These are phyloP conservation scores for Dactylellina drechsleri DNA, from an alignment of 2,329 filamentous ascomycete genomes.

Conservation along the genomic window DNA sequence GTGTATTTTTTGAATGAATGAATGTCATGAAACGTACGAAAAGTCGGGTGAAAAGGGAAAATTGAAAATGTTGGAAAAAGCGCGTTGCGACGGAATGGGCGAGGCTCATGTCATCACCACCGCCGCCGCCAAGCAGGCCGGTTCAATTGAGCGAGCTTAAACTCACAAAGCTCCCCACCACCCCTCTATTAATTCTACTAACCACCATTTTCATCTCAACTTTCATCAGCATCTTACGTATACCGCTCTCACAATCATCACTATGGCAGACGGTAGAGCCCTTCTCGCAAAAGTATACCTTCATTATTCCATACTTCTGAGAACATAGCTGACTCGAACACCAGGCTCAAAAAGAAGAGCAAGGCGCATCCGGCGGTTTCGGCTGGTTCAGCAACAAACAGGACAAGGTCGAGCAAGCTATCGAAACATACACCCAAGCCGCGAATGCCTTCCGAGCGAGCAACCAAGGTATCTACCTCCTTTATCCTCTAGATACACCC, in stretches of 20 bases:
- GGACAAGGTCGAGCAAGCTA: slow-evolving; percentile 90
- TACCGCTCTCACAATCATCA: slow-evolving; percentile 3
- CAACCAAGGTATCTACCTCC: slow-evolving; percentile 78
- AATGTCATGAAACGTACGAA: neutral
- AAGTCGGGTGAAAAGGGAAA: neutral
- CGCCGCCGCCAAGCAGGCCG: slow-evolving; percentile 5
- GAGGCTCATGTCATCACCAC: slow-evolving; percentile 40
- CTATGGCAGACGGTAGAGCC: slow-evolving; percentile 59
- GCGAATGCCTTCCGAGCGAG: slow-evolving; percentile 92
- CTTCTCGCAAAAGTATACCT: slow-evolving; percentile 54
- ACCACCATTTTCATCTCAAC: slow-evolving; percentile 12
- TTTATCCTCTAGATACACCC: slow-evolving; percentile 55
- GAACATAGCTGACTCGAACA: slow-evolving; percentile 54
- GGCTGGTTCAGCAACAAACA: slow-evolving; percentile 77
- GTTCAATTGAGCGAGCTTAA: neutral
- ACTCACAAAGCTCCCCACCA: slow-evolving; percentile 17
- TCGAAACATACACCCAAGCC: slow-evolving; percentile 85
- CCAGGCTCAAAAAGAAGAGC: slow-evolving; percentile 86
- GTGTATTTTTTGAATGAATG: no score
- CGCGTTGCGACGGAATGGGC: slow-evolving; percentile 23
- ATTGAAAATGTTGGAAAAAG: slow-evolving; percentile 42
- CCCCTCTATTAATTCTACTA: neutral
- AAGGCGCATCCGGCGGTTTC: slow-evolving; percentile 81
- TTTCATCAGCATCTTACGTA: slow-evolving; percentile 6
- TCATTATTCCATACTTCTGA: neutral